Evolutionary conservation across 1,139 yeast genomes (phyloP), one percentile per base, ranked within the genome.

Genomic region (Lodderomyces pseudojiufengensis): DNA sequence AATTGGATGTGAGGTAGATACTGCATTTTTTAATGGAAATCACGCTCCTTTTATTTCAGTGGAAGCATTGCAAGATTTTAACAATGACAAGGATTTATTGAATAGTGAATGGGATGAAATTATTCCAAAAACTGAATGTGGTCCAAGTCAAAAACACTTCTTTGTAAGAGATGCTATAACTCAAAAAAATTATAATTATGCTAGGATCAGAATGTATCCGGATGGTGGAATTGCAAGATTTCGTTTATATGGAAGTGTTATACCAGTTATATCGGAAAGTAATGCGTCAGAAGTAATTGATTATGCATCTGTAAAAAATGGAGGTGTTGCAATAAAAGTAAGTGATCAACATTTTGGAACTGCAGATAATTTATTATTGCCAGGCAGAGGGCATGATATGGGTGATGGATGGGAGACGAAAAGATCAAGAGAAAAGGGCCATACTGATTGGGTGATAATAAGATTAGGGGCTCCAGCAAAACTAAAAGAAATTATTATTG

Each of bases 401-500:
- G 80, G 95, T 32, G 97, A 92, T 54, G 98, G 98, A 11, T 90
- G 97, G 97, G 97, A 90, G 59, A 90, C 97, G n/a, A 78, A 78
- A 48, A 77, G 97, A 55, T 86, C 96, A 1, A 75, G 97, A 57
- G 72, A 65, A 13, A 75, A 80, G 3, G 90, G 86, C 28, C 97
- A 90, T 57, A 78, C 75, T 27, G 97, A 90, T 65, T 90, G 97
- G 96, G 95, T 78, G 3, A 73, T 85, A 35, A 73, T 90, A 39
- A 76, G 81, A 50, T 73, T 90, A 39, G 97, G 96, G 14, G 76
- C 82, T 21, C 62, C 67, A 18, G 64, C 84, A 6, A 68, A 70
- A 8, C 66, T 86, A 40, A 63, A 71, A 24, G 70, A 76, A 42
- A 63, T 88, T 30, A 72, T 84, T 3, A 75, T 90, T 24, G 97